Evolutionary conservation across 192 early-diverging fungal species (phyloP).

Genomic region (Pilaira anomala): DNA sequence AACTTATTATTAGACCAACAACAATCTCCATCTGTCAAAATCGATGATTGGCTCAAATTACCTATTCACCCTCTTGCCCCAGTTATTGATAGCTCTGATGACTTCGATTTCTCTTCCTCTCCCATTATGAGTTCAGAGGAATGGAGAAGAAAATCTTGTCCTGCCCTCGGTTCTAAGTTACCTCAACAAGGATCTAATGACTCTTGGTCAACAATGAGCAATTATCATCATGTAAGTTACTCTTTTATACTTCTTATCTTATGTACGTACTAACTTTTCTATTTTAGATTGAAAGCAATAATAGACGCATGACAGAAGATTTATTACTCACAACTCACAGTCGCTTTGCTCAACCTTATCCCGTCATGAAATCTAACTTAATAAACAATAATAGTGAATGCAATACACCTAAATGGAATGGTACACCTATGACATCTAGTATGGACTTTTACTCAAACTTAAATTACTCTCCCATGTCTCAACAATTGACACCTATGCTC

Average conservation of each 20-base stretch:
- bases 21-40: neutral
- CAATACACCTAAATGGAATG: no score
- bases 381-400: no score
- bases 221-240: conserved; percentile 10
- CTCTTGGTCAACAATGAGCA: conserved; percentile 3
- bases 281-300: conserved; percentile 1
- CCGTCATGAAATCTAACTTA: conserved; percentile 2
- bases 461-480: conserved; percentile 7
- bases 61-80: conserved; percentile 8
- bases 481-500: conserved; percentile 15
- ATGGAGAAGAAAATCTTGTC: conserved; percentile 12
- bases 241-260: neutral
- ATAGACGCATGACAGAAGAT: conserved; percentile 13
- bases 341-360: neutral
- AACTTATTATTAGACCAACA: neutral
- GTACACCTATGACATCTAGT: conserved; percentile 5
- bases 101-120: neutral
- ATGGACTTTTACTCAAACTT: neutral
- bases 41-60: conserved; percentile 15
- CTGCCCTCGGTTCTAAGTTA: conserved; percentile 8
- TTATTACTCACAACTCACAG: neutral
- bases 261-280: neutral
- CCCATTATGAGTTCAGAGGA: neutral
- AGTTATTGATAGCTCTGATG: neutral
- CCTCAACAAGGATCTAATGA: neutral